A percentile compares a stretch with the other conserved stretches of the same genome.
These are phyloP conservation scores for Phlebopus sp. DNA, from an alignment of 1,284 basidiomycete genomes.

Conservation along the genomic window DNA sequence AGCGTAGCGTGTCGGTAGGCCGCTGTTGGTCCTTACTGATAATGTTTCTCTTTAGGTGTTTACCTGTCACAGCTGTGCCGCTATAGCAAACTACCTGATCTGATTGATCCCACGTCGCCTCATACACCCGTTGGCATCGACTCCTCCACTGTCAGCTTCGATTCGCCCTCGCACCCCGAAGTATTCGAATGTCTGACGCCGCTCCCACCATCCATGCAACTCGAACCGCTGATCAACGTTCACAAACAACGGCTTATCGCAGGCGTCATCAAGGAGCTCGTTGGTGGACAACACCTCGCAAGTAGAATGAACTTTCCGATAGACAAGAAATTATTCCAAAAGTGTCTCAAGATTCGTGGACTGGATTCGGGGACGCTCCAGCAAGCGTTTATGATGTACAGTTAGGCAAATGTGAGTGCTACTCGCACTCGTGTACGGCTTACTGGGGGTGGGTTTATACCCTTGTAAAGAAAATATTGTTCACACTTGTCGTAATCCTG, in stretches of 20 bases:
- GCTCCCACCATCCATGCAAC: constrained; percentile 68
- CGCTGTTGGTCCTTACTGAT: not conserved
- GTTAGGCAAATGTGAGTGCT: not conserved
- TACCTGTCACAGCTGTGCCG: constrained; percentile 74
- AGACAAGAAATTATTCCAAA: constrained; percentile 72
- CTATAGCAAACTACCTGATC: constrained; percentile 68
- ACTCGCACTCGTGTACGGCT: constrained; percentile 17
- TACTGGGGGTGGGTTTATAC: constrained; percentile 23
- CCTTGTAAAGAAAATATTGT: constrained; percentile 7
- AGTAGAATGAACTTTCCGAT: constrained; percentile 65
- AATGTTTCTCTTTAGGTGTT: constrained; percentile 48
- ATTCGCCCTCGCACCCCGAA: constrained; percentile 67
- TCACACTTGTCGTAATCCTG: not conserved
- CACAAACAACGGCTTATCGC: constrained; percentile 84
- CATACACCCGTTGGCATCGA: constrained; percentile 66
- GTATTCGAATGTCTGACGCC: constrained; percentile 70
- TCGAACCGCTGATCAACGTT: constrained; percentile 85
- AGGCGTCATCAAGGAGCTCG: constrained; percentile 70
- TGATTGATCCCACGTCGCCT: constrained; percentile 81
- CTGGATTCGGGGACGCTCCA: constrained; percentile 53
- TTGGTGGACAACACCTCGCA: constrained; percentile 79
- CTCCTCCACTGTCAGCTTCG: constrained; percentile 57
- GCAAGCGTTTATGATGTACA: constrained; percentile 42
- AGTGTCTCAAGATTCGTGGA: constrained; percentile 68
- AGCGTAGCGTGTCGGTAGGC: constrained; percentile 20